These are phyloP conservation scores for Colletotrichum brevisporum DNA, from an alignment of 2,329 filamentous ascomycete genomes.

Conservation along the genomic window DNA sequence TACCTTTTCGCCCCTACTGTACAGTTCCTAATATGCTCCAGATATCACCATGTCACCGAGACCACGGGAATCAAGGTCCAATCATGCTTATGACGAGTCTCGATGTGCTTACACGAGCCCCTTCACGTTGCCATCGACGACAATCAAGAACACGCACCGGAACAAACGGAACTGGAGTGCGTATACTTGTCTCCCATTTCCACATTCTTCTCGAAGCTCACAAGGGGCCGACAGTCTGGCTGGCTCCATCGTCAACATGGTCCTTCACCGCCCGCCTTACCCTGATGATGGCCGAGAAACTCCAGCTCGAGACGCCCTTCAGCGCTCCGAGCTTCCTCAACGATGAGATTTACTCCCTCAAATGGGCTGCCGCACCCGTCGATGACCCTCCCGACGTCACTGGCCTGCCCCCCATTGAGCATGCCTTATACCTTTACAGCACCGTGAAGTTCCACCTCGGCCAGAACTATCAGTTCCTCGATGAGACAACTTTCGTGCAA, in stretches of 20 bases:
- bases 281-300: conserved; percentile 49
- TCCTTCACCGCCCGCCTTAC: conserved; percentile 51
- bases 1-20: not conserved
- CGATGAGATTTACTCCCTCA: conserved; percentile 48
- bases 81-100: not conserved
- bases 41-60: conserved; percentile 42
- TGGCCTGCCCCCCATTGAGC: conserved; percentile 52
- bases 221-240: conserved; percentile 43
- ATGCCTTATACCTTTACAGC: conserved; percentile 51
- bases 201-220: not conserved
- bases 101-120: conserved; percentile 47
- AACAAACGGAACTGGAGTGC: conserved; percentile 54
- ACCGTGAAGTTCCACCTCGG: conserved; percentile 56
- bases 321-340: conserved; percentile 45
- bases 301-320: conserved; percentile 44
- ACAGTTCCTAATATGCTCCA: not conserved
- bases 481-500: conserved; percentile 49
- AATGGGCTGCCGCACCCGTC: conserved; percentile 41
- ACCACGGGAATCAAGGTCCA: not conserved
- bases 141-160: conserved; percentile 48
- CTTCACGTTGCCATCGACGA: conserved; percentile 47
- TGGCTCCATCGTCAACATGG: conserved; percentile 52
- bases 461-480: conserved; percentile 53
- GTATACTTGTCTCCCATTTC: conserved; percentile 28
- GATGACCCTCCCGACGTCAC: conserved; percentile 48